phyloP scores from a whole-genome alignment of 306 rosid species.

The Biancaea sappan region DNA sequence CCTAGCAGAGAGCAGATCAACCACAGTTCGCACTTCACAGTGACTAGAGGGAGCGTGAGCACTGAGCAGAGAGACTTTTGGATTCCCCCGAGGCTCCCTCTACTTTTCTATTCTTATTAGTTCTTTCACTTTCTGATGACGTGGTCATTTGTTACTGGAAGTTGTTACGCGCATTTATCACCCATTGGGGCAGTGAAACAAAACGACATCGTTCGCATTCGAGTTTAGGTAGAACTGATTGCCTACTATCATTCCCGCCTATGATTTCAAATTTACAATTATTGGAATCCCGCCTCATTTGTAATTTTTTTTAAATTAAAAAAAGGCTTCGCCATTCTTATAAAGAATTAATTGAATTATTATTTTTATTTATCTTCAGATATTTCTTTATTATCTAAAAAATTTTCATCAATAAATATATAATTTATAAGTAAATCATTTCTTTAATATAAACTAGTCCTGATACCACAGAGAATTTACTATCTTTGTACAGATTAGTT shows the following conservation, averaged over 20 bases:
- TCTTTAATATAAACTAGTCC: too few species aligned
- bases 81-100: background rate
- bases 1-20: constrained; percentile 24
- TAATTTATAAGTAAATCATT: too few species aligned
- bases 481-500: too few species aligned
- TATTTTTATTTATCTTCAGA: too few species aligned
- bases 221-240: background rate
- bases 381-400: too few species aligned
- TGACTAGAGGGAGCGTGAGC: background rate
- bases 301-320: background rate
- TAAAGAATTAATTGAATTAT: too few species aligned
- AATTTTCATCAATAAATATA: too few species aligned
- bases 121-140: background rate
- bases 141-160: constrained; percentile 20
- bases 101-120: constrained; percentile 11
- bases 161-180: background rate
- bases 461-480: too few species aligned
- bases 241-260: background rate
- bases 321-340: background rate
- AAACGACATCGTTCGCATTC: background rate
- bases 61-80: constrained; percentile 17
- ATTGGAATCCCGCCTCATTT: background rate
- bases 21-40: background rate
- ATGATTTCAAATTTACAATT: background rate
- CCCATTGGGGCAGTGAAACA: background rate